phyloP scores from a whole-genome alignment of 352 stramenopile genomes.

The Pythium biforme region DNA sequence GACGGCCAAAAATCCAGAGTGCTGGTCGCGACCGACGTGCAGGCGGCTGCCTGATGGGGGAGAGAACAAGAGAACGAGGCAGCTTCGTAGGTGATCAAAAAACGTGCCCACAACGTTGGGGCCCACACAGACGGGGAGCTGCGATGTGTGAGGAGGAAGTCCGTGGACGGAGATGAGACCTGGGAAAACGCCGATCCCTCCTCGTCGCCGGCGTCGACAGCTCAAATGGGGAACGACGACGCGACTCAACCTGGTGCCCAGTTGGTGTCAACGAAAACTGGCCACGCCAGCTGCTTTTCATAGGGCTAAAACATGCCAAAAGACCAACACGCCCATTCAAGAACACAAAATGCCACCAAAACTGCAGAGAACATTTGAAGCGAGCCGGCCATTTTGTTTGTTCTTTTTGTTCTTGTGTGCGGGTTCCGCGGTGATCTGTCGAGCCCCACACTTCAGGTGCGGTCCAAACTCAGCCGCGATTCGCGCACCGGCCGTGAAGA shows the following conservation, averaged over 20 bases:
- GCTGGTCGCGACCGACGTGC: constrained; percentile 17
- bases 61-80: constrained; percentile 5
- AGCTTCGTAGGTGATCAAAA: constrained; percentile 19
- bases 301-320: constrained; percentile 3
- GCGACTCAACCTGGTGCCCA: neutral
- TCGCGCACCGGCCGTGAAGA: neutral
- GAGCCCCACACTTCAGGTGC: neutral
- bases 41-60: neutral
- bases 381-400: neutral
- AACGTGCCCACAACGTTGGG: constrained; percentile 2
- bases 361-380: neutral
- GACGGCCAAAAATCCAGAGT: constrained; percentile 25
- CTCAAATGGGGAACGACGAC: neutral
- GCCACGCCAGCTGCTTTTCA: constrained; percentile 11
- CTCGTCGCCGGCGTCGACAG: constrained; percentile 13
- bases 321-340: constrained; percentile 13
- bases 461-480: neutral
- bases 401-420: constrained; percentile 7
- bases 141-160: constrained; percentile 19
- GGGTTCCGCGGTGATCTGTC: neutral
- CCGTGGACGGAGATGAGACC: constrained; percentile 26
- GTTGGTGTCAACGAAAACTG: constrained; percentile 21
- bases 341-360: neutral
- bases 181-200: constrained; percentile 13
- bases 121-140: constrained; percentile 12